Base-by-base conservation (phyloP, 176 grass and related monocot species). In the Aegilops umbellulata region DNA sequence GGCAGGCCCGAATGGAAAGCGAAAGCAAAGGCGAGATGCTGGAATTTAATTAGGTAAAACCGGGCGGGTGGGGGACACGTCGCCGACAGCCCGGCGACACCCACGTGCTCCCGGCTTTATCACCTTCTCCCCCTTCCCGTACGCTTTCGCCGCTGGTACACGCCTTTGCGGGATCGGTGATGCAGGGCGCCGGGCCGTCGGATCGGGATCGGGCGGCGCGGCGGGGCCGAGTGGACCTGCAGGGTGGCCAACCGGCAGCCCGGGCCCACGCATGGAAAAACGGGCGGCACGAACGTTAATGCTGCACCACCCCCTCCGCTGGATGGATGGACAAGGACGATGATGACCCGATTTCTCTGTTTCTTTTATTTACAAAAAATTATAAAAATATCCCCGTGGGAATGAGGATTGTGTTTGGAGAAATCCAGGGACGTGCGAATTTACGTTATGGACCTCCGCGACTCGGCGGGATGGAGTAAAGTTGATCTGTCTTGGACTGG, bases 71-170 rank as follows among this genome's bases (percentile, higher is more conserved):
- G 29, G 81, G 39, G 73, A 86, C 84, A 90, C 5, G 65, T 8
- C 15, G 79, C 84, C 80, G 89, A 90, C 89, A 87, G 42, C 73
- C 57, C 88, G 74, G 66, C 74, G 66, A 8, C 44, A 8, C 2
- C 80, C 84, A 87, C 84, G 65, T 44, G 83, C 71, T 8, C 60
- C 41, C 19, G n/a, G 73, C 84, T 86, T 90, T 86, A 17, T 10
- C 15, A 4, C 32, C 19, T 47, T 83, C 74, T 79, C 84, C 80
- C 72, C 57, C 3, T 1, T 1, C 22, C 12, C 47, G 23, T 76
- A 31, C 39, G 70, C 38, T 10, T 74, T 62, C 69, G 53, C 17
- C 68, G 22, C 35, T 1, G 3, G 82, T 31, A 62, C 44, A 34
- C 69, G 57, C 25, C 46, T 70, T 19, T 38, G 32, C 35, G 3